phyloP scores from a whole-genome alignment of 768 basidiomycete genomes.

The Asterophora lycoperdoides region DNA sequence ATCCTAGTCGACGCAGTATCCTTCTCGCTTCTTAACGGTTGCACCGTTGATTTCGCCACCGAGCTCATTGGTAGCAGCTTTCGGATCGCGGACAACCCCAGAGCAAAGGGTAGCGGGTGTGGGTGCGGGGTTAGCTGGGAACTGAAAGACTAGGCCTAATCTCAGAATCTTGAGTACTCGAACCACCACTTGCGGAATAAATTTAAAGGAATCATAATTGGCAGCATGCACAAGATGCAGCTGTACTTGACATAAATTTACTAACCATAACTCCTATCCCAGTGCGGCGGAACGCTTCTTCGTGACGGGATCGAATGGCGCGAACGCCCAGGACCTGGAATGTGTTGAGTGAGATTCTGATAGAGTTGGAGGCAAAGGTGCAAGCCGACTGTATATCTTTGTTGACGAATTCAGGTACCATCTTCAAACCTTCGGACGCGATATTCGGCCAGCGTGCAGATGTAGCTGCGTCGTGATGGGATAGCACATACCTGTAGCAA shows the following conservation, averaged over 20 bases:
- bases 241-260: no score
- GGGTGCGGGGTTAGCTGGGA: conserved; percentile 98
- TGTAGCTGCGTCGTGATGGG: conserved; percentile 24
- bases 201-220: not conserved
- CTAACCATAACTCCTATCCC: no score
- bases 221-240: no score
- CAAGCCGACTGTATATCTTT: conserved; percentile 17
- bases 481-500: conserved; percentile 21
- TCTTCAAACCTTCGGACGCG: conserved; percentile 20
- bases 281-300: conserved; percentile 4
- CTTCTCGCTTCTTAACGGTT: conserved; percentile 78
- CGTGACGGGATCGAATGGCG: conserved; percentile 23
- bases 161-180: not conserved
- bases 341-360: not conserved
- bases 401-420: conserved; percentile 20
- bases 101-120: conserved; percentile 85
- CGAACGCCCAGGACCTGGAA: conserved; percentile 21
- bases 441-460: conserved; percentile 23
- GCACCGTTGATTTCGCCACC: conserved; percentile 86
- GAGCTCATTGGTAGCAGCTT: conserved; percentile 95
- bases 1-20: conserved; percentile 86
- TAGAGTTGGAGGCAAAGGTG: not conserved
- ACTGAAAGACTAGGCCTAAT: conserved; percentile 45
- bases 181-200: not conserved
- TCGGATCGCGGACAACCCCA: conserved; percentile 78